These are phyloP conservation scores for Emergomyces pasteurianus DNA, from an alignment of 2,329 filamentous ascomycete species.

Conservation along the genomic window DNA sequence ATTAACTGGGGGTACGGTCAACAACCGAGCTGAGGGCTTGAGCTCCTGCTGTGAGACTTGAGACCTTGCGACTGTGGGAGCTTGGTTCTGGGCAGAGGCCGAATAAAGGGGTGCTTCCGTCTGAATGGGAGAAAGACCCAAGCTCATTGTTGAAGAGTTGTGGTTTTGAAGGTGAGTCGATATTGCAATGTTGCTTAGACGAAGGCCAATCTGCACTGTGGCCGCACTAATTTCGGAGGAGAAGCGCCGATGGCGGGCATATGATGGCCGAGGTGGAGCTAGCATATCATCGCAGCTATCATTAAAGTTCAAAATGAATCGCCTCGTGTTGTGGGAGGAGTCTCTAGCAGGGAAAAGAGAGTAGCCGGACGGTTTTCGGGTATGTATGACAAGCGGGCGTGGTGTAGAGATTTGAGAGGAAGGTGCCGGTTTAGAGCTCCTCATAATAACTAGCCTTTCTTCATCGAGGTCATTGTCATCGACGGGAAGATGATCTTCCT, in stretches of 20 bases:
- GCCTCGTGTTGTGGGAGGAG: conserved; percentile 5
- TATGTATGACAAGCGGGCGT: neutral
- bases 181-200: conserved; percentile 14
- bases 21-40: neutral
- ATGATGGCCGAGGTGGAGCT: conserved; percentile 12
- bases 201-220: conserved; percentile 18
- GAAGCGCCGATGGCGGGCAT: conserved; percentile 13
- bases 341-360: conserved; percentile 13
- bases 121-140: neutral
- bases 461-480: neutral
- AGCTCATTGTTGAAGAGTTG: neutral
- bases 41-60: neutral
- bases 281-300: conserved; percentile 8
- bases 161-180: neutral
- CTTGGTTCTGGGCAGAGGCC: neutral
- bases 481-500: neutral
- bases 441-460: neutral
- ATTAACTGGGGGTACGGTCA: neutral
- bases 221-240: conserved; percentile 15
- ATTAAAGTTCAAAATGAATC: conserved; percentile 7
- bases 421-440: neutral
- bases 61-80: neutral
- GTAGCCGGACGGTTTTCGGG: conserved; percentile 10
- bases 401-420: neutral
- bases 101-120: neutral